Evolutionary conservation across 345 rosid genomes (phyloP), one percentile per base, ranked within the genome.

Genomic region (Noccaea bulbosa): DNA sequence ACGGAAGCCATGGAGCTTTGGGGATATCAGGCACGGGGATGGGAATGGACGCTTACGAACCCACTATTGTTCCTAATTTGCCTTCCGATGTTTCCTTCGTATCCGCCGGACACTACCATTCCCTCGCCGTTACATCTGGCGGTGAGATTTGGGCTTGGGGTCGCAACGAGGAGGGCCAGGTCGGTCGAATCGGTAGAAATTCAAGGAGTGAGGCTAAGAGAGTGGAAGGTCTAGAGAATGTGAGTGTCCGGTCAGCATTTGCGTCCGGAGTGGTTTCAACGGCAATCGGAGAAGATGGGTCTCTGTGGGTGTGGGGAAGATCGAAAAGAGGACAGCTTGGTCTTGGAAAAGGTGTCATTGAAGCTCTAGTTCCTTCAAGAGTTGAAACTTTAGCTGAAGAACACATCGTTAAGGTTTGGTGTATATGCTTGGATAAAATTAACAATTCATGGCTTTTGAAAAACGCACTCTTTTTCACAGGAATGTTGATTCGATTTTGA

Each of bases 261-360:
- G 96, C 98, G 20, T 91, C 98, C 47, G 98, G 93, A 40, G 99
- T 91, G 54, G 59, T 88, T 52, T 91, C 99, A 48, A 85, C 93
- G 0, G 95, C 86, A 50, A 79, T 89, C 30, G 96, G 84, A 65
- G 81, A 81, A 47, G 90, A 91, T 64, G 98, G 96, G 16, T 91
- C 93, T 32, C 71, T 94, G 78, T 94, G 98, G 99, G 93, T 88
- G 9, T 94, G 97, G 98, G 99, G 99, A 8, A 88, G 76, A 75
- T 94, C 99, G 35, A 94, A 88, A 82, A 83, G 96, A 12, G 99
- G 99, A 30, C 97, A 91, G 79, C 98, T 94, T 65, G 99, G 99
- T 76, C 89, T 94, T 38, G 97, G 97, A 45, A 78, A 81, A 62
- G 85, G 78, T 73, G 70, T 73, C 59, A 76, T 70, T 3, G 90